Conservation (phyloP, 2,329 filamentous ascomycete genomes). For the Uncinocarpus reesii region DNA sequence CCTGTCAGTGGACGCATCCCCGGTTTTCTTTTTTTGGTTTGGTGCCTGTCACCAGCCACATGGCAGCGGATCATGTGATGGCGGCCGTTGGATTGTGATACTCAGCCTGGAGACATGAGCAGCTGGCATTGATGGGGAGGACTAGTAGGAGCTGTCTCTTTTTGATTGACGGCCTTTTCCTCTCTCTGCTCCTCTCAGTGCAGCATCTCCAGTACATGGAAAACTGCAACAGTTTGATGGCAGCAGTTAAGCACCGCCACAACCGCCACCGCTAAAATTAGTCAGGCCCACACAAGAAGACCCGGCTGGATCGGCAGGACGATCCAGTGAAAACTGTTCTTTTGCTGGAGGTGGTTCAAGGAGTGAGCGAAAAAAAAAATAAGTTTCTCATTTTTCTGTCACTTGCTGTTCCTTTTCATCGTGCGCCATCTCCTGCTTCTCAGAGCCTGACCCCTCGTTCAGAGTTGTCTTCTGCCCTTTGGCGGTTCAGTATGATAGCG, state of each 20-base stretch:
- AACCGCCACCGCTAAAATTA: constrained; percentile 10
- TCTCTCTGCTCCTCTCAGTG: background rate
- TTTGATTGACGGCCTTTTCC: no score
- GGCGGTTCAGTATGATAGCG: background rate
- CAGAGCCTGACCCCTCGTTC: background rate
- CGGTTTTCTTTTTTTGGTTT: no score
- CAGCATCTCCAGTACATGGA: background rate
- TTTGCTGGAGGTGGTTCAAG: background rate
- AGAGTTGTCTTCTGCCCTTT: background rate
- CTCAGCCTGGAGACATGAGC: no score
- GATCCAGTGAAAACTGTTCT: constrained; percentile 8
- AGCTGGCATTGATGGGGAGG: no score
- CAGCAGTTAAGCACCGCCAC: constrained; percentile 5
- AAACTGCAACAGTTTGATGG: background rate
- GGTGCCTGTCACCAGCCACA: constrained; percentile 7
- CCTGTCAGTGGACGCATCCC: no score
- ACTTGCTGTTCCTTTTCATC: background rate
- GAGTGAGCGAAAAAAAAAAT: constrained; percentile 8
- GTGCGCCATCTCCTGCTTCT: no score
- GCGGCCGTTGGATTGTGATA: no score
- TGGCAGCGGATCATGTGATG: constrained; percentile 1
- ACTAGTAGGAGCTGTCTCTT: no score
- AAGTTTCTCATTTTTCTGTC: constrained; percentile 6
- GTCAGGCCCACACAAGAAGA: background rate
- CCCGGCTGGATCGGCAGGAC: constrained; percentile 7